Evolutionary conservation across 805 yeast genomes (phyloP).

Genomic region (Candida xiaguanensis): DNA sequence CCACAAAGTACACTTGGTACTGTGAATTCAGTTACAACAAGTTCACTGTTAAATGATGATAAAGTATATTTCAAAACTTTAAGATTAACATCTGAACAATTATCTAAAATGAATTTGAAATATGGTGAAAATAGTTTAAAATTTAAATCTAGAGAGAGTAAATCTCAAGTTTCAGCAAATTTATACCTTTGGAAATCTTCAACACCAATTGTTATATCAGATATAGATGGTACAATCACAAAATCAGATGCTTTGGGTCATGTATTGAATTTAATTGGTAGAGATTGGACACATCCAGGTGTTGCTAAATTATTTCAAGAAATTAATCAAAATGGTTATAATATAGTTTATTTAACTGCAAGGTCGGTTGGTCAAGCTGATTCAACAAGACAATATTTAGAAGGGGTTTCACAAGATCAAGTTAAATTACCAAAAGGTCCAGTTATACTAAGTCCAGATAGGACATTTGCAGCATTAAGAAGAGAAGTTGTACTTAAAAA

Average conservation of each 20-base stretch:
- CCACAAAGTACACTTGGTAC: slow-evolving; percentile 35
- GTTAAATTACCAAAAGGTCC: slow-evolving; percentile 81
- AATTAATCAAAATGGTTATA: slow-evolving; percentile 82
- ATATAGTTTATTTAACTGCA: slow-evolving; percentile 89
- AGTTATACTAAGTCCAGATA: slow-evolving; percentile 89
- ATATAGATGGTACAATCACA: slow-evolving; percentile 97
- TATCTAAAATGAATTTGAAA: slow-evolving; percentile 65
- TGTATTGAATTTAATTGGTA: slow-evolving; percentile 86
- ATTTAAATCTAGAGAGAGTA: slow-evolving; percentile 80
- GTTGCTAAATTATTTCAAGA: slow-evolving; percentile 92
- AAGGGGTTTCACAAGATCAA: slow-evolving; percentile 72
- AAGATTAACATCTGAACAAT: slow-evolving; percentile 86
- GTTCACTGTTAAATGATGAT: slow-evolving; percentile 14
- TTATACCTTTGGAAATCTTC: slow-evolving; percentile 79
- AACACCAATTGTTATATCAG: slow-evolving; percentile 91
- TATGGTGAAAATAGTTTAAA: slow-evolving; percentile 76
- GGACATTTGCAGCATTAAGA: slow-evolving; percentile 91
- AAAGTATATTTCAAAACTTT: slow-evolving; percentile 75
- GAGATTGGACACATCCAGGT: slow-evolving; percentile 98
- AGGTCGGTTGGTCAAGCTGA: slow-evolving; percentile 96
- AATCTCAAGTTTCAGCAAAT: slow-evolving; percentile 68
- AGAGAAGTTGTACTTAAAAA: slow-evolving; percentile 91
- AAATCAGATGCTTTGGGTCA: slow-evolving; percentile 98
- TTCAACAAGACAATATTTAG: slow-evolving; percentile 77
- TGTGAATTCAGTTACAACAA: slow-evolving; percentile 6